Conservation (phyloP, 768 basidiomycete genomes). For the Rhizopogon vinicolor region DNA sequence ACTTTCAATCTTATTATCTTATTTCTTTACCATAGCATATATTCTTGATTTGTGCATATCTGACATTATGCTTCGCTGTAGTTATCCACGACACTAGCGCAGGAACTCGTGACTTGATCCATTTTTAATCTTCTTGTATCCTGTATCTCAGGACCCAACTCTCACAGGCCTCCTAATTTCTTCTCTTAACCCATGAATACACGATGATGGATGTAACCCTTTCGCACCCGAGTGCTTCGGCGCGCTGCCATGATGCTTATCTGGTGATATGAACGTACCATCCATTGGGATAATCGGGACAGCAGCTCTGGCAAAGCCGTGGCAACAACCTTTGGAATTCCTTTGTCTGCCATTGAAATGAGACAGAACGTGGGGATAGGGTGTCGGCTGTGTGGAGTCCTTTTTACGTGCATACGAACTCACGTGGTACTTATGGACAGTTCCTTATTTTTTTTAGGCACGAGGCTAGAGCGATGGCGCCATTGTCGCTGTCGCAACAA, state of each 20-base stretch:
- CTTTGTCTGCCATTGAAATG: neutral
- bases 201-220: neutral
- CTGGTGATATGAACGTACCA: neutral
- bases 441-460: neutral
- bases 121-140: neutral
- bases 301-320: neutral
- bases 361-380: neutral
- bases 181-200: neutral
- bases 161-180: neutral
- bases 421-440: neutral
- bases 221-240: neutral
- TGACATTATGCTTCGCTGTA: neutral
- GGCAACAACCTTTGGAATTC: neutral
- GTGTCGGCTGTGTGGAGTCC: neutral
- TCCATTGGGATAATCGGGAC: neutral
- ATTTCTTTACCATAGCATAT: neutral
- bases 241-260: neutral
- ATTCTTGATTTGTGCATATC: constrained; percentile 6
- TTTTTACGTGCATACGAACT: neutral
- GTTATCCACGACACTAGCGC: neutral
- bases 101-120: neutral
- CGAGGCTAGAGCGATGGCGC: neutral
- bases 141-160: too few species aligned
- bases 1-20: constrained; percentile 5
- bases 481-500: neutral